Base-by-base conservation (phyloP, 2,329 filamentous ascomycete genomes). In the Cercospora citrullina region DNA sequence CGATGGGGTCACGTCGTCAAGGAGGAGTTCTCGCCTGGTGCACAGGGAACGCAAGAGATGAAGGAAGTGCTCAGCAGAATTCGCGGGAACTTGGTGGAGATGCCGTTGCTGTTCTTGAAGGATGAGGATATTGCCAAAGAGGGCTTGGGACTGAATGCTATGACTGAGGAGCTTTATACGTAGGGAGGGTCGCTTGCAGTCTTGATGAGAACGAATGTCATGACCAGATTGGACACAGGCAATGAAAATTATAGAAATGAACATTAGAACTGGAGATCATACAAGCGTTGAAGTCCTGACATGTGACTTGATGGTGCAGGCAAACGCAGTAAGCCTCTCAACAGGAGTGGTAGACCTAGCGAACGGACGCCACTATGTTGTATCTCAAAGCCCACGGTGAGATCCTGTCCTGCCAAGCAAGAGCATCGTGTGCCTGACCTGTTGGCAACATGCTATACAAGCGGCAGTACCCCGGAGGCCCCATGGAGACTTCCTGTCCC, bases 61-160 rank as follows among this genome's bases (percentile, higher is more conserved):
- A 88, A 87, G 75, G 90, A 91, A 62, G 88, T 94, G 75, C 92
- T 96, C 87, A 90, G 71, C 42, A 78, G 74, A 30, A 91, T 94
- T 7, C 88, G 90, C 55, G 82, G 82, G n/a, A 83, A 78, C 18
- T 71, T 84, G 60, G 82, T 97, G 7, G 92, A 97, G 83, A 97
- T 97, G 94, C 93, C 93, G 30, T 83, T 97, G 73, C 84, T 92
- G 72, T 97, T 97, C 82, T 82, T 97, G 78, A 90, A 90, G 74
- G 91, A 93, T 36, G 87, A 92, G 75, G 93, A 97, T 78, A 89
- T 97, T 78, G 94, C 94, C 4, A 90, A 93, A 84, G 87, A 93
- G 73, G 93, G 93, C 0, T 74, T 96, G 75, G 85, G 86, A 23
- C 71, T 84, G 71, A 84, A 84, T 73, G 79, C 80, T 23, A 77